Percentiles rank a stretch among this genome's conserved stretches.
phyloP scores from a whole-genome alignment of 305 asterid species.

The Caryopteris hybrid region DNA sequence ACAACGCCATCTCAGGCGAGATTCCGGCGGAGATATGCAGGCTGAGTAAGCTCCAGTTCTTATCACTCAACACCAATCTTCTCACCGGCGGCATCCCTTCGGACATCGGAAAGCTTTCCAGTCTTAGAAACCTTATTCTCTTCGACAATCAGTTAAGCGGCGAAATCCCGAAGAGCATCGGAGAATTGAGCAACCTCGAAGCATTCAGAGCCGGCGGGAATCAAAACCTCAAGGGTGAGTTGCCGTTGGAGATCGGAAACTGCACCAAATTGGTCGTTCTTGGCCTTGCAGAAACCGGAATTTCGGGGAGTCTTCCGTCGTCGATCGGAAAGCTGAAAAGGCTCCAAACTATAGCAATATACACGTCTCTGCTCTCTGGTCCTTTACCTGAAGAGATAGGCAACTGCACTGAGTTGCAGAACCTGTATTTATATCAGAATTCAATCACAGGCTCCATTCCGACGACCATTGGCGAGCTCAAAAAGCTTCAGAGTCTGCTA shows the following conservation, averaged over 20 bases:
- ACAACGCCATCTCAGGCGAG: slow-evolving; percentile 62
- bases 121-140: slow-evolving; percentile 45
- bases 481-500: slow-evolving; percentile 52
- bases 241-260: slow-evolving; percentile 82
- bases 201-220: slow-evolving; percentile 86
- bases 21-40: slow-evolving; percentile 68
- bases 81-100: slow-evolving; percentile 65
- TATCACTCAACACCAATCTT: slow-evolving; percentile 53
- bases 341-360: slow-evolving; percentile 78
- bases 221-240: slow-evolving; percentile 61
- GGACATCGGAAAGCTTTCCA: slow-evolving; percentile 56
- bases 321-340: slow-evolving; percentile 67
- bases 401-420: slow-evolving; percentile 69
- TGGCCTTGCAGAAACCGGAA: slow-evolving; percentile 86
- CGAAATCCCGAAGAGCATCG: slow-evolving; percentile 64
- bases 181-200: slow-evolving; percentile 54
- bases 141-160: slow-evolving; percentile 84
- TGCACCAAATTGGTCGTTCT: slow-evolving; percentile 55
- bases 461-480: slow-evolving; percentile 48
- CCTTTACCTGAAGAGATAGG: slow-evolving; percentile 89
- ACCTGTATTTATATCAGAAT: slow-evolving; percentile 72
- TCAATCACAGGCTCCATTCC: slow-evolving; percentile 80
- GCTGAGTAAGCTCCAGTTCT: slow-evolving; percentile 46
- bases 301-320: slow-evolving; percentile 71
- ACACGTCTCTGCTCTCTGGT: slow-evolving; percentile 69